Evolutionary conservation across 495 filamentous ascomycete species (phyloP), one percentile per base, ranked within the genome.

Genomic region (Penicillium samsonianum): DNA sequence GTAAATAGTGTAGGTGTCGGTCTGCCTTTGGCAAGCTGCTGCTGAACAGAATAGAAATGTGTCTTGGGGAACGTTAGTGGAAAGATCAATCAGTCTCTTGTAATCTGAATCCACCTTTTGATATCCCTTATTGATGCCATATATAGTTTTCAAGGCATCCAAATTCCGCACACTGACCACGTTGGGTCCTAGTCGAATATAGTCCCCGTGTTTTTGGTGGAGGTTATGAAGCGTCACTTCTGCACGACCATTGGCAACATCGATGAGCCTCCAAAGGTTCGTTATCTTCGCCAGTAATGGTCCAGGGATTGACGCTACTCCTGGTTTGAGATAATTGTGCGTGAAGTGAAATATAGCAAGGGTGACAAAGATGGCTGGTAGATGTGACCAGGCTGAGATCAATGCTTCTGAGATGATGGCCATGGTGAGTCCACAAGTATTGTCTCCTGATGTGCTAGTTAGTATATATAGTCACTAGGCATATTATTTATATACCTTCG

Each of bases 141-240:
- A 64, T 22, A 64, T 56, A 1, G 35, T 57, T 37, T 64, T 61
- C 35, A 80, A 73, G 0, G 67, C 35, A 38, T 38, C 72, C 9
- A 60, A 60, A 31, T 78, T 74, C 35, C 72, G 59, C 16, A 86
- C 73, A 43, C 78, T 84, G 16, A 87, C 71, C 28, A 79, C 74
- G 19, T 83, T 78, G 6, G 85, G 84, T 0, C 84, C 84, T 5
- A 87, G 65, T 8, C 85, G 77, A 16, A 88, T 84, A 6, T 80
- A 69, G 1, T 77, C 68, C 0, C 85, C 86, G 58, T 86, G 81
- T 26, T 71, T 67, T 8, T 64, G 22, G 52, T 87, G 84, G 1
- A 87, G 62, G 16, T 16, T 38, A 5, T 38, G 16, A n/a, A 38
- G 35, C 35, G n/a, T 38, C 35, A 38, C 35, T 17, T 38, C 16